Conservation (phyloP, 345 rosid genomes). For the Boechera divaricarpa region DNA sequence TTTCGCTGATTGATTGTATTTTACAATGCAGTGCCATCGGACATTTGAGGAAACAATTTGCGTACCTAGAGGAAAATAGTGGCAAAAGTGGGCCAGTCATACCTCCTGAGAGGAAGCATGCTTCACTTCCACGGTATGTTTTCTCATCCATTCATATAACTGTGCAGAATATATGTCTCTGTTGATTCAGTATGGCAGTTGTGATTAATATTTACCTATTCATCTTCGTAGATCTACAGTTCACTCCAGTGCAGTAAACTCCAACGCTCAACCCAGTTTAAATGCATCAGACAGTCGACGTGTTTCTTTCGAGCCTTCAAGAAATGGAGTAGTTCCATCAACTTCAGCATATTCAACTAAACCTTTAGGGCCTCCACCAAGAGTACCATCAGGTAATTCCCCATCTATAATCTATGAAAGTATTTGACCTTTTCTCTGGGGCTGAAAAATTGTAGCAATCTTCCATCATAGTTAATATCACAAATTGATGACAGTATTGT, state of each 20-base stretch:
- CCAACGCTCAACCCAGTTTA: conserved; percentile 52
- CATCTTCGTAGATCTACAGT: conserved; percentile 66
- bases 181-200: conserved; percentile 21
- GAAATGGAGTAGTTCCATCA: conserved; percentile 52
- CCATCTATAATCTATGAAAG: conserved; percentile 4
- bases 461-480: conserved; percentile 2
- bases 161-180: conserved; percentile 1
- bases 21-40: conserved; percentile 79
- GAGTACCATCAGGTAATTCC: conserved; percentile 69
- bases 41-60: conserved; percentile 93
- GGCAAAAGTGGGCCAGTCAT: conserved; percentile 86
- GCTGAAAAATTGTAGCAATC: conserved; percentile 1
- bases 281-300: conserved; percentile 53
- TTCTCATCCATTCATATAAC: conserved; percentile 23
- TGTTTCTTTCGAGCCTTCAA: conserved; percentile 54
- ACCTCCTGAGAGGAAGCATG: conserved; percentile 89
- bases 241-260: conserved; percentile 58
- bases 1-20: background rate
- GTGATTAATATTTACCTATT: conserved; percentile 22
- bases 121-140: conserved; percentile 56
- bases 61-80: conserved; percentile 85
- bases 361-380: conserved; percentile 77
- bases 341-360: conserved; percentile 53
- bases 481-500: conserved; percentile 1
- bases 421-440: conserved; percentile 14